Conservation (phyloP, 2,329 filamentous ascomycete genomes). For the Fusarium bulbicola region DNA sequence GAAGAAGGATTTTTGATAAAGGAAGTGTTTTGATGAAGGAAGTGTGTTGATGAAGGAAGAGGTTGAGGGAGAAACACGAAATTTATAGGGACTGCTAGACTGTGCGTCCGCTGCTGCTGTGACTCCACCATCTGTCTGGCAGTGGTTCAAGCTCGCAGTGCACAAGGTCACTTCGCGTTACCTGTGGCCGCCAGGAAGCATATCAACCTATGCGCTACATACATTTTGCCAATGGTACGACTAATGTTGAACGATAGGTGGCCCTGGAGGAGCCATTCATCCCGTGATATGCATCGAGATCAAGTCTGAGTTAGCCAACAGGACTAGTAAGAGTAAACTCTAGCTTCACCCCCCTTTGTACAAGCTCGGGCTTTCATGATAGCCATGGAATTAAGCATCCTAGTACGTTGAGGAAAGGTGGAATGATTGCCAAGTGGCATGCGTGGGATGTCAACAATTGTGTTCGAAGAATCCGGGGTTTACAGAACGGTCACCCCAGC, state of each 20-base stretch:
- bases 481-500: background rate
- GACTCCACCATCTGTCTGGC: background rate
- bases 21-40: background rate
- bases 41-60: background rate
- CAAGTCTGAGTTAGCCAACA: background rate
- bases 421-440: background rate
- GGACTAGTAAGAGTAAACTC: background rate
- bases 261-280: too few relatives aligned
- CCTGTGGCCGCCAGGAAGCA: background rate
- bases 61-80: background rate
- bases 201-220: background rate
- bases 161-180: background rate
- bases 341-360: background rate
- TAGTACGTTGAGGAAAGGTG: background rate
- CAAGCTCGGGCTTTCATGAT: background rate
- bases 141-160: background rate
- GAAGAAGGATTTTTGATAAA: background rate
- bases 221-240: background rate
- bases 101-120: background rate
- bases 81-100: background rate
- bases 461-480: background rate
- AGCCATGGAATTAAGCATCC: accelerated
- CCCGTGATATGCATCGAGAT: background rate
- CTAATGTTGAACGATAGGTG: background rate
- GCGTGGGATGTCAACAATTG: background rate